Evolutionary conservation across 2,329 filamentous ascomycete genomes (phyloP).

Genomic region (Cercospora zeae-maydis): DNA sequence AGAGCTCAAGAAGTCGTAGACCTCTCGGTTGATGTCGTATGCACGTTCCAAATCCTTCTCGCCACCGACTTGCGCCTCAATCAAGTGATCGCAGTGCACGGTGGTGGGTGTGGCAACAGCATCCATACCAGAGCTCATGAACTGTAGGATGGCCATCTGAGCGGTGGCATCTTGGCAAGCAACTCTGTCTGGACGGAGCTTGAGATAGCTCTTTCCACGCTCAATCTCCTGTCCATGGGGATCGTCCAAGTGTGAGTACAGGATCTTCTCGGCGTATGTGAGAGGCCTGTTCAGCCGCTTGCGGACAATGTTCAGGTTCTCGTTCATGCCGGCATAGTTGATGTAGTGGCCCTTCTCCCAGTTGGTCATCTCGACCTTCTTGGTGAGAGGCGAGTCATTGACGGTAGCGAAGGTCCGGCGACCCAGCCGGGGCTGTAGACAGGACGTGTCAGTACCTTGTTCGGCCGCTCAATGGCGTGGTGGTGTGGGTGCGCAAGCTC

Average conservation of each 20-base stretch:
- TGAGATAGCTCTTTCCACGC: slow-evolving; percentile 92
- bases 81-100: slow-evolving; percentile 98
- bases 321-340: slow-evolving; percentile 98
- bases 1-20: slow-evolving; percentile 93
- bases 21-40: slow-evolving; percentile 84
- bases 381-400: slow-evolving; percentile 78
- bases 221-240: slow-evolving; percentile 94
- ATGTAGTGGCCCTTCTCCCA: slow-evolving; percentile 95
- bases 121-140: slow-evolving; percentile 98
- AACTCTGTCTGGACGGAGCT: slow-evolving; percentile 93
- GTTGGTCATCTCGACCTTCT: slow-evolving; percentile 98
- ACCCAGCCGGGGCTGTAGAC: slow-evolving; percentile 41
- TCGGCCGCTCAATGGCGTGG: slow-evolving; percentile 9
- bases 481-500: slow-evolving; percentile 7
- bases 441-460: slow-evolving; percentile 20
- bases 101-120: slow-evolving; percentile 90
- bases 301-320: slow-evolving; percentile 91
- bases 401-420: slow-evolving; percentile 73
- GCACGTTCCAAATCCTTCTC: slow-evolving; percentile 90
- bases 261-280: slow-evolving; percentile 95
- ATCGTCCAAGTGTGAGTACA: slow-evolving; percentile 98
- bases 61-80: slow-evolving; percentile 92
- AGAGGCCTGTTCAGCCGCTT: slow-evolving; percentile 76
- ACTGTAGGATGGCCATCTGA: slow-evolving; percentile 99
- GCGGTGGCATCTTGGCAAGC: slow-evolving; percentile 99